A percentile compares a stretch with the other conserved stretches of the same genome.
These are phyloP conservation scores for Amaranthus palmeri DNA, from an alignment of 148 eudicot genomes.

Conservation along the genomic window DNA sequence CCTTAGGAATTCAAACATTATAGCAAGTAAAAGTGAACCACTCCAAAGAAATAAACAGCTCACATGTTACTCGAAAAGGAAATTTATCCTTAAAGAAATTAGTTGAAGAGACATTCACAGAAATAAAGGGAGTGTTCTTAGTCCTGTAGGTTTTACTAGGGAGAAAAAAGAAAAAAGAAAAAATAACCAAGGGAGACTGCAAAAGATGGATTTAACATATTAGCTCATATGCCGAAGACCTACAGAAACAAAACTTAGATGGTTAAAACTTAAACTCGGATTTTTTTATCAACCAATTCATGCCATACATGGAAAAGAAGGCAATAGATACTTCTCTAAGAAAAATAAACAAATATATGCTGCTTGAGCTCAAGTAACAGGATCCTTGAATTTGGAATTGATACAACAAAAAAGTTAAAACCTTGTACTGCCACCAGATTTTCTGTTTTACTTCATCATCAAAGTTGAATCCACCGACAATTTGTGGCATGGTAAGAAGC, in stretches of 20 bases:
- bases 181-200: neutral
- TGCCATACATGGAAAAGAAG: neutral
- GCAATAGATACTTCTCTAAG: neutral
- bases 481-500: constrained; percentile 90
- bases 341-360: neutral
- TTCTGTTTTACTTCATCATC: constrained; percentile 88
- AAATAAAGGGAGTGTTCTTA: neutral
- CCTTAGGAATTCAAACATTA: neutral
- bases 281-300: neutral
- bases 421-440: constrained; percentile 98
- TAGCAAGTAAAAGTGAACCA: neutral
- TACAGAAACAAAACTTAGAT: neutral
- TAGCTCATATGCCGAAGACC: neutral
- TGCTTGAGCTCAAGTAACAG: neutral
- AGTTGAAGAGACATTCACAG: neutral
- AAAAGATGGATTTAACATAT: neutral
- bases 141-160: neutral
- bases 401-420: constrained; percentile 24
- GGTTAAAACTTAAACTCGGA: neutral
- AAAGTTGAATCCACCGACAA: constrained; percentile 78
- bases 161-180: neutral
- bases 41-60: neutral
- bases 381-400: neutral
- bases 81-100: neutral
- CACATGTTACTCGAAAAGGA: neutral